These are phyloP conservation scores for Wallacemonas sp. DNA, from an alignment of 208 protist species.

Conservation along the genomic window DNA sequence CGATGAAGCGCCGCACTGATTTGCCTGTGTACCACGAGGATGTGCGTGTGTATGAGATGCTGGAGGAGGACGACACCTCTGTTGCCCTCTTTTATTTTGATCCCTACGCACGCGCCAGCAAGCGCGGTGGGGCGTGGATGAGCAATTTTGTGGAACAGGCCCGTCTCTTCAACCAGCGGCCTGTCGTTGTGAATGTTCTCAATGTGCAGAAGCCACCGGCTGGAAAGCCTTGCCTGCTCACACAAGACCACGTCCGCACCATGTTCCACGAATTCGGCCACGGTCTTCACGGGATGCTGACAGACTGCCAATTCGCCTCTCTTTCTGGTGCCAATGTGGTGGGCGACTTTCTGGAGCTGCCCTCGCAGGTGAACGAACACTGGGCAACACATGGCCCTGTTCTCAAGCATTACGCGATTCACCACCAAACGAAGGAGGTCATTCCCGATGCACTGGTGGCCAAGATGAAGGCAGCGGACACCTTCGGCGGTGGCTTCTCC, in stretches of 20 bases:
- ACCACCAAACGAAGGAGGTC: slow-evolving; percentile 59
- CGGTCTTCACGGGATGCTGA: slow-evolving; percentile 78
- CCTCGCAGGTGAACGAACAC: slow-evolving; percentile 85
- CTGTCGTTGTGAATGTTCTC: slow-evolving; percentile 51
- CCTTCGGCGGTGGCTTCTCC: slow-evolving; percentile 37
- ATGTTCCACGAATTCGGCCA: slow-evolving; percentile 73
- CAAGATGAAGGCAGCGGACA: slow-evolving; percentile 43
- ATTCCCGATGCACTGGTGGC: slow-evolving; percentile 47
- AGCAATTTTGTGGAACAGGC: slow-evolving; percentile 47
- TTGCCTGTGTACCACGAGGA: slow-evolving; percentile 51
- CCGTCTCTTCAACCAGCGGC: slow-evolving; percentile 28
- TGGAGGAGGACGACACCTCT: slow-evolving; percentile 28
- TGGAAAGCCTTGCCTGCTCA: slow-evolving; percentile 59
- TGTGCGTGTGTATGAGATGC: slow-evolving; percentile 36
- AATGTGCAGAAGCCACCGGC: slow-evolving; percentile 52
- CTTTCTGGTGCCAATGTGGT: slow-evolving; percentile 65
- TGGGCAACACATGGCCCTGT: slow-evolving; percentile 57
- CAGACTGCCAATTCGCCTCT: slow-evolving; percentile 28
- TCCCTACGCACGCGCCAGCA: slow-evolving; percentile 50
- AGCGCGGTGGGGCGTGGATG: slow-evolving; percentile 62
- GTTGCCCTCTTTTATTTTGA: slow-evolving; percentile 55
- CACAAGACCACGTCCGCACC: slow-evolving; percentile 56
- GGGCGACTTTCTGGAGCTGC: slow-evolving; percentile 81
- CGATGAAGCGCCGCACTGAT: slow-evolving; percentile 39
- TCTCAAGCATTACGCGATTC: slow-evolving; percentile 54